phyloP scores from a whole-genome alignment of 257 asterid genomes.

The Solanum bulbocastanum region DNA sequence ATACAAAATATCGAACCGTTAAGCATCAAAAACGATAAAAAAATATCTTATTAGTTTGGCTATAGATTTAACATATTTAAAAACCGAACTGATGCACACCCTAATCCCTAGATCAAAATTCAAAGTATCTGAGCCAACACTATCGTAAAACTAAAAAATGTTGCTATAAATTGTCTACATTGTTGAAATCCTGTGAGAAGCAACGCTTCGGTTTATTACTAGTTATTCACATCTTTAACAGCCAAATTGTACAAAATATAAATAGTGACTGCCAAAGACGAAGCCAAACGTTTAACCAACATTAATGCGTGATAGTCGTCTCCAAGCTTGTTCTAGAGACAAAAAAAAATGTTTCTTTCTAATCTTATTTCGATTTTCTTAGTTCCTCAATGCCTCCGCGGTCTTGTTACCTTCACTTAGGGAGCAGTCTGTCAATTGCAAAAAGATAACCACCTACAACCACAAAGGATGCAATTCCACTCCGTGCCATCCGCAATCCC shows the following conservation, averaged over 20 bases:
- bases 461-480: constrained; percentile 66
- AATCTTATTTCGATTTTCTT: neutral
- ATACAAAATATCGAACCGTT: too few relatives aligned
- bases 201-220: neutral
- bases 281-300: neutral
- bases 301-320: neutral
- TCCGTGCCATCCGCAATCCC: constrained; percentile 76
- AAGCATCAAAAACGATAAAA: too few relatives aligned
- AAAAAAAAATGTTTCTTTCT: neutral
- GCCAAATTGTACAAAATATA: neutral
- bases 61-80: too few relatives aligned
- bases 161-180: neutral
- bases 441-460: constrained; percentile 68
- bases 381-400: neutral
- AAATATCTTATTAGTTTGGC: too few relatives aligned
- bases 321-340: neutral
- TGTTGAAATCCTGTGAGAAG: neutral
- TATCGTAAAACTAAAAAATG: constrained; percentile 8
- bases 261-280: neutral
- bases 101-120: neutral
- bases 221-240: neutral
- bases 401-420: neutral
- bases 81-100: neutral
- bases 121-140: constrained; percentile 33
- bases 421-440: constrained; percentile 37